Conservation (phyloP, 352 stramenopile species). For the Pythium vanterpoolii region DNA sequence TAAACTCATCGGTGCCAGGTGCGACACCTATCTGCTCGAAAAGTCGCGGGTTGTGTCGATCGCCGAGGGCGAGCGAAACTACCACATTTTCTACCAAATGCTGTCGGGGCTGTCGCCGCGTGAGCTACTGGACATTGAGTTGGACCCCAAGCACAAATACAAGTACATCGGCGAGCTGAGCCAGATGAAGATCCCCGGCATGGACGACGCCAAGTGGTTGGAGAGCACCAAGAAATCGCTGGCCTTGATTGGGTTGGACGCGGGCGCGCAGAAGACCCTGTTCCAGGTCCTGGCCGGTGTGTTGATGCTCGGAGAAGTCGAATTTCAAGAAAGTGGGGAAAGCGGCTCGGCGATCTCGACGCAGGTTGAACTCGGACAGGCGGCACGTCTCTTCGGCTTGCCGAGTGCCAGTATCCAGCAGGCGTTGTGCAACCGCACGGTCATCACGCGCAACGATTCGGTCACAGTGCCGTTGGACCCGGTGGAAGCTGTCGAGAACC, state of each 20-base stretch:
- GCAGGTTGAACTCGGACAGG: slow-evolving; percentile 51
- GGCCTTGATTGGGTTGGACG: slow-evolving; percentile 71
- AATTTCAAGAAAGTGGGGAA: slow-evolving; percentile 81
- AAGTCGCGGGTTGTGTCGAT: slow-evolving; percentile 95
- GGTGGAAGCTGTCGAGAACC: slow-evolving; percentile 90
- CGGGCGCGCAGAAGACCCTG: slow-evolving; percentile 57
- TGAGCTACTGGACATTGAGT: slow-evolving; percentile 56
- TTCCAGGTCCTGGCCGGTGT: slow-evolving; percentile 89
- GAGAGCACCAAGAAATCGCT: slow-evolving; percentile 73
- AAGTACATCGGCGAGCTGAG: slow-evolving; percentile 68
- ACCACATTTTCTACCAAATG: slow-evolving; percentile 98
- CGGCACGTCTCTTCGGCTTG: slow-evolving; percentile 91
- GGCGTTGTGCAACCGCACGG: slow-evolving; percentile 90
- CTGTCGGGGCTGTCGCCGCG: slow-evolving; percentile 53
- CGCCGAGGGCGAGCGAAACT: slow-evolving; percentile 95
- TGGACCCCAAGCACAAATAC: slow-evolving; percentile 66
- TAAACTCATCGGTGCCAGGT: slow-evolving; percentile 84
- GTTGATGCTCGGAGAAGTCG: slow-evolving; percentile 95
- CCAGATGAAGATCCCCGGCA: slow-evolving; percentile 81
- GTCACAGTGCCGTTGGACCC: slow-evolving; percentile 84
- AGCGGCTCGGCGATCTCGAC: slow-evolving; percentile 72
- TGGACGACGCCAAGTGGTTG: slow-evolving; percentile 86
- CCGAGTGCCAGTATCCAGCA: slow-evolving; percentile 82
- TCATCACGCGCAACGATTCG: slow-evolving; percentile 86
- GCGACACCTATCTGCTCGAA: slow-evolving; percentile 95